Evolutionary conservation across 2,329 filamentous ascomycete genomes (phyloP).

Genomic region (Colletotrichum sansevieriae): DNA sequence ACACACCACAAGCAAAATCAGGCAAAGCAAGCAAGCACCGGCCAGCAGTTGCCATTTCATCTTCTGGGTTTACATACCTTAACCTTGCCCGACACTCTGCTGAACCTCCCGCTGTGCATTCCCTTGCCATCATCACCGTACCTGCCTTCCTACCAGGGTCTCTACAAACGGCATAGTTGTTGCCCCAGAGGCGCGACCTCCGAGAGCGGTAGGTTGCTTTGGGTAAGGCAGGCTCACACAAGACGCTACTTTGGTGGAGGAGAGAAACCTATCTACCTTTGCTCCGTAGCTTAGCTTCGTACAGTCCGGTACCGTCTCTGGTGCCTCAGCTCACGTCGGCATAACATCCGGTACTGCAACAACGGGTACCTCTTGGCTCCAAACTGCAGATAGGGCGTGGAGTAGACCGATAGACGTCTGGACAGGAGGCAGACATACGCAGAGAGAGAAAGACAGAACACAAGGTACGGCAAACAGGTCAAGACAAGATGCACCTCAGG

Average conservation of each 20-base stretch:
- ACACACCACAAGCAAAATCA: slow-evolving; percentile 7
- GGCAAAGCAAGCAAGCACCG: slow-evolving; percentile 26
- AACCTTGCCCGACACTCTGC: not conserved
- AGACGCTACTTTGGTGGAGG: not conserved
- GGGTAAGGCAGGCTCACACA: not conserved
- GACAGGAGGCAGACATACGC: too few species aligned
- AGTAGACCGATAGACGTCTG: too few species aligned
- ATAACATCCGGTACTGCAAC: not conserved
- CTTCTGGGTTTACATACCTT: slow-evolving; percentile 12
- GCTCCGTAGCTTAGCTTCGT: too few species aligned
- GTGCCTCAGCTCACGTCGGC: not conserved
- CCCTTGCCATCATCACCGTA: slow-evolving; percentile 1
- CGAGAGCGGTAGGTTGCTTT: not conserved
- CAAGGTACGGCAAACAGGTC: not conserved
- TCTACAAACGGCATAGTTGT: not conserved
- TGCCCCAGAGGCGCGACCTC: not conserved
- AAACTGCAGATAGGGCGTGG: too few species aligned
- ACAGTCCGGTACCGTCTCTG: not conserved
- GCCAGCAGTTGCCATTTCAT: slow-evolving; percentile 29
- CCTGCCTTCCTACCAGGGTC: not conserved
- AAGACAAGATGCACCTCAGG: not conserved
- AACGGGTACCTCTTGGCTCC: not conserved
- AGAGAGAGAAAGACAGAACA: not conserved
- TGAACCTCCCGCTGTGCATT: not conserved
- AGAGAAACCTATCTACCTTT: not conserved